phyloP scores from a whole-genome alignment of 2,329 filamentous ascomycete genomes.

The Corniculantispora saksenae region DNA sequence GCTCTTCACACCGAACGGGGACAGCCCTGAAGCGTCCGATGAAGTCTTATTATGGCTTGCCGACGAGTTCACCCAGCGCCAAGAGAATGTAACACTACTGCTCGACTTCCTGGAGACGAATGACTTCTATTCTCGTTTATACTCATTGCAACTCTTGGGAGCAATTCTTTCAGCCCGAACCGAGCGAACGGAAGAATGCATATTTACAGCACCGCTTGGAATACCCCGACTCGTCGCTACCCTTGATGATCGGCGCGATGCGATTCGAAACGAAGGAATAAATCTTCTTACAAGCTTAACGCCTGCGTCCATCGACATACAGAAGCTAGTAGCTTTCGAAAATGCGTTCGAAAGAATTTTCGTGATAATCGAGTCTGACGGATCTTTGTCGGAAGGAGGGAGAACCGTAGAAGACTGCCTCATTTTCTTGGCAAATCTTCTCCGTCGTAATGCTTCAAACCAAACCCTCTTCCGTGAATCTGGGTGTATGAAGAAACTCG shows the following conservation, averaged over 20 bases:
- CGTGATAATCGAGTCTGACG: constrained; percentile 77
- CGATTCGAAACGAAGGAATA: constrained; percentile 83
- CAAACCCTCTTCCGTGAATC: constrained; percentile 93
- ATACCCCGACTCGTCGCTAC: constrained; percentile 82
- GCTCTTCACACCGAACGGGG: constrained; percentile 74
- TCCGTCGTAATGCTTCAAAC: constrained; percentile 85
- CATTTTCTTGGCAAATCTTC: constrained; percentile 83
- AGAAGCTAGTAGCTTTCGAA: constrained; percentile 94
- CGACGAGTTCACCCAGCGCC: constrained; percentile 95
- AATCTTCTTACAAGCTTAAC: constrained; percentile 87
- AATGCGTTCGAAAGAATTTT: constrained; percentile 90
- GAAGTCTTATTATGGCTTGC: constrained; percentile 95
- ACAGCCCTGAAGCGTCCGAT: constrained; percentile 88
- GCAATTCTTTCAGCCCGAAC: constrained; percentile 83
- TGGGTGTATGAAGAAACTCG: constrained; percentile 73
- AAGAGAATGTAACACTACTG: constrained; percentile 92
- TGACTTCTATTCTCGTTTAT: constrained; percentile 90
- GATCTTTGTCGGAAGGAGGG: constrained; percentile 77
- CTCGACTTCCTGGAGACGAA: constrained; percentile 83
- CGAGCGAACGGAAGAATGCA: constrained; percentile 91
- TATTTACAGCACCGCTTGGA: constrained; percentile 84
- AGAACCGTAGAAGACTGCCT: constrained; percentile 91
- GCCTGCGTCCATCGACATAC: constrained; percentile 80
- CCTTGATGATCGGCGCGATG: constrained; percentile 83
- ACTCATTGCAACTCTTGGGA: constrained; percentile 84